Evolutionary conservation across 2,329 filamentous ascomycete genomes (phyloP), one percentile per base, ranked within the genome.

Genomic region (Pseudophaeomoniella oleicola): DNA sequence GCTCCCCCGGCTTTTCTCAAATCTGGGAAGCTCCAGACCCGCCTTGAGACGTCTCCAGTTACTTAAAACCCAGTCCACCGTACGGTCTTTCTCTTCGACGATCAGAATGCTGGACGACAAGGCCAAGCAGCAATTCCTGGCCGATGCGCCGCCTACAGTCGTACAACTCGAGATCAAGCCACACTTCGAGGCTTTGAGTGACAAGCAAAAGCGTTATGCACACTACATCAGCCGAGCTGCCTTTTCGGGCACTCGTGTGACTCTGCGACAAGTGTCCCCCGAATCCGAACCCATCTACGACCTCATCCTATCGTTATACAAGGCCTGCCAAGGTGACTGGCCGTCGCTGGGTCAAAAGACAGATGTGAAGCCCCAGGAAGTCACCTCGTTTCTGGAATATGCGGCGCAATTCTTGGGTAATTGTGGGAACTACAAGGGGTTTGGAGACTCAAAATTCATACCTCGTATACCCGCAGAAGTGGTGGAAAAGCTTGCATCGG

Each of bases 161-260:
- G 88, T 94, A 40, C 76, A 79, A 34, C 73, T 98, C 35, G 79
- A 85, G 56, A 90, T 96, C 56, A 85, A 85, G 62, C 82, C 85
- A 54, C 88, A 96, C 61, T 98, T 96, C 50, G 81, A 88, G 38
- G 75, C 59, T 4, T 50, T 67, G 32, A 58, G 58, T 27, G 55
- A 64, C 39, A 58, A 81, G 54, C 75, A 93, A 64, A 86, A 88
- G 65, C 78, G 81, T 53, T 94, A 94, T 67, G 82, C 87, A 44
- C 87, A 94, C 62, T 86, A 79, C 54, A 83, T 93, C 54, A 84
- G 78, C 71, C 75, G 72, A 54, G 81, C 82, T 41, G 75, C 81
- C 4, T 84, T 86, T 52, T 69, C 78, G 32, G 84, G 84, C 39
- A 81, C 75, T 42, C 73, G 83, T 46, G 77, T 88, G 43, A 78